phyloP scores from a whole-genome alignment of 139 green algal species.

The Auxenochlorella pyrenoidosa region DNA sequence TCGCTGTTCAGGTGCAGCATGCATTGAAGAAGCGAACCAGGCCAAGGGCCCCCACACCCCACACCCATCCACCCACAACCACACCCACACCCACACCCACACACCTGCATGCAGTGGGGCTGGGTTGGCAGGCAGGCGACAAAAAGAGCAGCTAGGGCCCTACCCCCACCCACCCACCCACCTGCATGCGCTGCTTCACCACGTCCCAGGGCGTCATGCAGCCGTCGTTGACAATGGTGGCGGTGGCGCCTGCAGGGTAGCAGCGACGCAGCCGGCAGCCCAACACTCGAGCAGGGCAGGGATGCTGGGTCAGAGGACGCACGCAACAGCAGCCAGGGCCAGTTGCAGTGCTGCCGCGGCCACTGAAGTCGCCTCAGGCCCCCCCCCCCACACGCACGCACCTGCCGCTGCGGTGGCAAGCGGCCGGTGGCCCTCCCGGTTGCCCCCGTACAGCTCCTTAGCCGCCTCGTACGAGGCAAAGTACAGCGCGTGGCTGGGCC shows the following conservation, averaged over 20 bases:
- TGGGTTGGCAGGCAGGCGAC: no score
- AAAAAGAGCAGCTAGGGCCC: no score
- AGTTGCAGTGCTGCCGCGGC: no score
- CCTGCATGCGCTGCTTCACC: conserved; percentile 94
- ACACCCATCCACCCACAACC: no score
- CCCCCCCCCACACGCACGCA: neutral
- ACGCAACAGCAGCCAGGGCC: neutral
- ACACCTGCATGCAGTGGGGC: neutral
- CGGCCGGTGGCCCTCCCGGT: conserved; percentile 63
- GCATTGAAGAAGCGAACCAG: no score
- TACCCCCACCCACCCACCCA: conserved; percentile 44
- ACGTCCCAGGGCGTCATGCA: conserved; percentile 91
- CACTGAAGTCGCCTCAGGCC: neutral
- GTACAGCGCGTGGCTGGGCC: conserved; percentile 95
- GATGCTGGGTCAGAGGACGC: neutral
- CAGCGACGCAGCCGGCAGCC: neutral
- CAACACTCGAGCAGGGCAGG: no score
- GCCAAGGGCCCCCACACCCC: no score
- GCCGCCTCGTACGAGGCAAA: conserved; percentile 94
- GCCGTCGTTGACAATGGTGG: conserved; percentile 89
- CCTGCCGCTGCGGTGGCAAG: conserved; percentile 68
- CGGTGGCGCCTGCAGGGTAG: conserved; percentile 66
- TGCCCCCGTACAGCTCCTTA: conserved; percentile 82
- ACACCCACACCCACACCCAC: neutral
- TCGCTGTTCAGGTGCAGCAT: no score